phyloP scores from a whole-genome alignment of 1,284 basidiomycete species.

The Xanthoconium separans region DNA sequence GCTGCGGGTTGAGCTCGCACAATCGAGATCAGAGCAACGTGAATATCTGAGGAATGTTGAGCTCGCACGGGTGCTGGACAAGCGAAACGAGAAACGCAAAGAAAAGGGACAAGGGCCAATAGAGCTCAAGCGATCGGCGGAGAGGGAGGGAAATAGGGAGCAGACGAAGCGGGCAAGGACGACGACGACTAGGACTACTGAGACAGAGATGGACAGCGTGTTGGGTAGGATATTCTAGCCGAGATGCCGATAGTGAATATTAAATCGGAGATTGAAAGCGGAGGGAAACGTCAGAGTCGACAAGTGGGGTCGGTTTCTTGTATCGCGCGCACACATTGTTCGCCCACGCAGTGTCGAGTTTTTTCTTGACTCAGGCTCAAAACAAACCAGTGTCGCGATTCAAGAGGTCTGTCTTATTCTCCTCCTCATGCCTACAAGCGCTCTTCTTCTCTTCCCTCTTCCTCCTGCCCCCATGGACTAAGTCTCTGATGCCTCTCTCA shows the following conservation, averaged over 20 bases:
- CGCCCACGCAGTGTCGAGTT: constrained; percentile 52
- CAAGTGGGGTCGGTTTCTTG: constrained; percentile 33
- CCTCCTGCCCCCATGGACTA: constrained; percentile 64
- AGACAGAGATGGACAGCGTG: constrained; percentile 44
- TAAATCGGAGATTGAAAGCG: constrained; percentile 45
- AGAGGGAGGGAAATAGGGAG: constrained; percentile 33
- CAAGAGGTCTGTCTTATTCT: constrained; percentile 81
- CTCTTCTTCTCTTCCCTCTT: constrained; percentile 64
- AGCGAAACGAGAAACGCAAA: constrained; percentile 75
- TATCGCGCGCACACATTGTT: constrained; percentile 71
- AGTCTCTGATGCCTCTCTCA: constrained; percentile 65
- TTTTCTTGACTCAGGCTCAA: constrained; percentile 53
- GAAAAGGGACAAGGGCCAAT: constrained; percentile 48
- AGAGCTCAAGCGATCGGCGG: constrained; percentile 19
- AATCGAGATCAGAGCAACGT: constrained; percentile 86
- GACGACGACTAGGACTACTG: constrained; percentile 2
- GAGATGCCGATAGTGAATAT: constrained; percentile 18
- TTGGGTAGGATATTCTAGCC: constrained; percentile 56
- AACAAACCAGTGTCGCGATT: constrained; percentile 58
- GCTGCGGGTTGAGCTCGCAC: constrained; percentile 86
- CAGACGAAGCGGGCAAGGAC: constrained; percentile 15
- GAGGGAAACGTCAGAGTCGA: constrained; percentile 18
- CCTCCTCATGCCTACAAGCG: constrained; percentile 68
- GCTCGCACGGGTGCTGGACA: constrained; percentile 86
- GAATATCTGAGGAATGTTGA: constrained; percentile 97